A percentile compares a stretch with the other conserved stretches of the same genome.
Conservation (phyloP, 1,284 basidiomycete genomes). For the Cryptococcus sp. region DNA sequence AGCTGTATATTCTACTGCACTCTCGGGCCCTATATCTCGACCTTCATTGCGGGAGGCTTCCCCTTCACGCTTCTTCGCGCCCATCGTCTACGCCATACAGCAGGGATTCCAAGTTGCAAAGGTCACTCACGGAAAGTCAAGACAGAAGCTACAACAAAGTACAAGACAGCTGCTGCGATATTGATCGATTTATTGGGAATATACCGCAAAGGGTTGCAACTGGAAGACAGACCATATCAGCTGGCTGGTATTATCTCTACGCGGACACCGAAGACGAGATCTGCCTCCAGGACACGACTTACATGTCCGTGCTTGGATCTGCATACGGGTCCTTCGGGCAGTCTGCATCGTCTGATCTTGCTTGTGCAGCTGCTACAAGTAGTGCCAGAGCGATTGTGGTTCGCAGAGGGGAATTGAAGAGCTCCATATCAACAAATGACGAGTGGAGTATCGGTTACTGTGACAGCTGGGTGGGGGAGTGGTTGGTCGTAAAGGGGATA, state of each 20-base stretch:
- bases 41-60: not conserved
- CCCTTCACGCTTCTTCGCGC: not conserved
- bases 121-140: conserved; percentile 54
- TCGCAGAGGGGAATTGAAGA: not conserved
- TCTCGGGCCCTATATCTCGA: not conserved
- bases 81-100: not conserved
- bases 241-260: not conserved
- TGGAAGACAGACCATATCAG: conserved; percentile 3
- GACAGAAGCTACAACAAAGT: conserved; percentile 55
- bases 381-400: not conserved
- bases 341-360: conserved; percentile 1
- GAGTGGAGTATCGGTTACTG: too few species aligned
- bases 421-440: too few species aligned
- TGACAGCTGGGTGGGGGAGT: too few species aligned
- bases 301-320: conserved; percentile 8
- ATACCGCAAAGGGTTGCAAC: conserved; percentile 54
- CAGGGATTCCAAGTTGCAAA: not conserved
- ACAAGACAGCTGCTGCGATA: conserved; percentile 56
- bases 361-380: not conserved
- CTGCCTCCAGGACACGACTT: not conserved
- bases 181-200: conserved; percentile 61
- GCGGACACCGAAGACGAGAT: too few species aligned
- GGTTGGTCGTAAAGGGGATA: too few species aligned
- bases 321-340: conserved; percentile 14
- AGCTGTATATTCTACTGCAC: not conserved